Percentiles rank a stretch among this genome's conserved stretches.
phyloP scores from a whole-genome alignment of 768 basidiomycete genomes.

The Kondoa malvinella region DNA sequence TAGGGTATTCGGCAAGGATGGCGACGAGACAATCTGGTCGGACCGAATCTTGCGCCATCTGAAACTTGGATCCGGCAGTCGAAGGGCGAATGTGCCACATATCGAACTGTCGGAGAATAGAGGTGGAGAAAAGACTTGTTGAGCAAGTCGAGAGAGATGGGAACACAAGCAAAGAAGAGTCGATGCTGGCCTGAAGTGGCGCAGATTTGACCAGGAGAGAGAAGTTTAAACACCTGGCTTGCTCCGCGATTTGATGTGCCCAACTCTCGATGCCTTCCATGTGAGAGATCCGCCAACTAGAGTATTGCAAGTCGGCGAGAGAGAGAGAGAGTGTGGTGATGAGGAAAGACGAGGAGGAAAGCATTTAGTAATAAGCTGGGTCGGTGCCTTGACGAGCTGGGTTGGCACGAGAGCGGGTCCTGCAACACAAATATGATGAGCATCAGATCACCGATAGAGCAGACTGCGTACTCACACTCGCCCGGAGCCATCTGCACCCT shows the following conservation, averaged over 20 bases:
- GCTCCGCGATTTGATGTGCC: not conserved
- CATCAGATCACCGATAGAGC: not conserved
- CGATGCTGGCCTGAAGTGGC: not conserved
- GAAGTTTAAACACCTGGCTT: not conserved
- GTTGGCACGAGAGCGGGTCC: conserved; percentile 3
- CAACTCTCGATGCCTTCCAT: not conserved
- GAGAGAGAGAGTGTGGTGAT: not conserved
- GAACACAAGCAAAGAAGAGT: not conserved
- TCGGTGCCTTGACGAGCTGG: not conserved
- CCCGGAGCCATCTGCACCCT: not conserved
- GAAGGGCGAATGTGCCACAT: too few relatives aligned
- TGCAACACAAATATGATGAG: not conserved
- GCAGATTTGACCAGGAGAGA: not conserved
- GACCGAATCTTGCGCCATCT: too few relatives aligned
- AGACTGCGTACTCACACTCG: not conserved
- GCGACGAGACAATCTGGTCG: too few relatives aligned
- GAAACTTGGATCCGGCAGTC: not conserved
- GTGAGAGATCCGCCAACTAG: too few relatives aligned
- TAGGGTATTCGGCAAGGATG: not conserved
- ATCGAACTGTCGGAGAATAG: too few relatives aligned
- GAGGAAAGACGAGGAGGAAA: not conserved
- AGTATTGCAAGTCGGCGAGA: not conserved
- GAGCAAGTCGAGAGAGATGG: too few relatives aligned
- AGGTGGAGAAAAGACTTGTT: too few relatives aligned
- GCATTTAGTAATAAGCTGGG: not conserved